Conservation (phyloP, 495 filamentous ascomycete species). For the Podospora pseudocomata region DNA sequence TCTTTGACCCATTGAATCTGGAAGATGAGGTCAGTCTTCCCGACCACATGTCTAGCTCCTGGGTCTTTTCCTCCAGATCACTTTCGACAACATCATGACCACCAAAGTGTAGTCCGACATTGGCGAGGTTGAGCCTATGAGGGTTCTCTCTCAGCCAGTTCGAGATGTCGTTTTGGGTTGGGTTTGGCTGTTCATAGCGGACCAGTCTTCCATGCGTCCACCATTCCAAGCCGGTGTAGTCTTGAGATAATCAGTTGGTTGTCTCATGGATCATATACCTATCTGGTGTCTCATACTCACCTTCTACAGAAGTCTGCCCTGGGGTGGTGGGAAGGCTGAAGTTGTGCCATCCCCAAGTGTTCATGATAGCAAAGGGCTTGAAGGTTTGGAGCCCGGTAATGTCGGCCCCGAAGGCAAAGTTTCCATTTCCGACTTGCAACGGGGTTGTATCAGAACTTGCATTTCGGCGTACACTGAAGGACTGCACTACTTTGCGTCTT, state of each 20-base stretch:
- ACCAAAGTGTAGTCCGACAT: slow-evolving; percentile 46
- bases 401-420: slow-evolving; percentile 55
- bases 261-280: not conserved
- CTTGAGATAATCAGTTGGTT: slow-evolving; percentile 18
- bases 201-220: slow-evolving; percentile 54
- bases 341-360: slow-evolving; percentile 57
- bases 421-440: slow-evolving; percentile 53
- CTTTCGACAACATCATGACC: slow-evolving; percentile 39
- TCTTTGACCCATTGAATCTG: slow-evolving; percentile 34
- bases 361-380: slow-evolving; percentile 55
- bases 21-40: slow-evolving; percentile 47
- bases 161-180: slow-evolving; percentile 48
- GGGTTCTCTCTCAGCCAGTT: slow-evolving; percentile 54
- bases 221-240: slow-evolving; percentile 48
- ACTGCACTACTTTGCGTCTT: slow-evolving; percentile 30
- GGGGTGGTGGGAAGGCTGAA: slow-evolving; percentile 48
- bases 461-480: slow-evolving; percentile 43
- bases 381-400: slow-evolving; percentile 57
- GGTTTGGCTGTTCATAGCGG: slow-evolving; percentile 51
- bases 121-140: slow-evolving; percentile 48
- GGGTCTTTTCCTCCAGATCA: slow-evolving; percentile 36
- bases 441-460: slow-evolving; percentile 47
- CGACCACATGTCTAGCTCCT: slow-evolving; percentile 49
- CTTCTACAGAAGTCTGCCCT: slow-evolving; percentile 37
- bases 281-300: slow-evolving; percentile 16